Percentiles rank a stretch among this genome's conserved stretches.
phyloP scores from a whole-genome alignment of 169 alveolate genomes.

The Babesia caballi region DNA sequence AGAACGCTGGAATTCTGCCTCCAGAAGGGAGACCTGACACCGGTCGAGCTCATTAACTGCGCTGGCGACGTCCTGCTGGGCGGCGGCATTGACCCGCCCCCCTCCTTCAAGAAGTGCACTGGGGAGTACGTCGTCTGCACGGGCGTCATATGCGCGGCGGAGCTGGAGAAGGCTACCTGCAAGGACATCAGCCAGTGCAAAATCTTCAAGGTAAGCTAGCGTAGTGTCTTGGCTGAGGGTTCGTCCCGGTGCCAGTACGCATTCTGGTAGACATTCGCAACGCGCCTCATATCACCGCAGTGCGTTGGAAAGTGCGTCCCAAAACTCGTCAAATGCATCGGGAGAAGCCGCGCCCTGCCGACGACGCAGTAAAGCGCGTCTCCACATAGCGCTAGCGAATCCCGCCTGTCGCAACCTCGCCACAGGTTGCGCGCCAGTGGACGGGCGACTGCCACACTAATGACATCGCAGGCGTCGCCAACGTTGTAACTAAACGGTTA shows the following conservation, averaged over 20 bases:
- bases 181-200: background rate
- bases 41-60: conserved; percentile 36
- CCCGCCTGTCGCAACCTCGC: too few relatives aligned
- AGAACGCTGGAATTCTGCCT: conserved; percentile 43
- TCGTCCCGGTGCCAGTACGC: too few relatives aligned
- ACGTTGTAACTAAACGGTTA: too few relatives aligned
- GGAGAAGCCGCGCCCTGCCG: conserved; percentile 8
- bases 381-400: too few relatives aligned
- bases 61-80: conserved; percentile 7
- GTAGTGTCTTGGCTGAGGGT: background rate
- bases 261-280: background rate
- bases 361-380: background rate
- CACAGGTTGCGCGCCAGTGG: too few relatives aligned
- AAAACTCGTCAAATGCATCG: conserved; percentile 7
- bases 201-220: conserved; percentile 3
- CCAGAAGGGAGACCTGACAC: conserved; percentile 38
- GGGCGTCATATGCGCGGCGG: background rate
- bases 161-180: background rate
- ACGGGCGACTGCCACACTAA: too few relatives aligned
- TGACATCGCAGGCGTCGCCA: too few relatives aligned
- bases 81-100: conserved; percentile 17
- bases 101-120: conserved; percentile 23
- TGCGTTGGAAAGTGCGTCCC: conserved; percentile 37
- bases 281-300: background rate
- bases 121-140: conserved; percentile 53